Base-by-base conservation (phyloP, 495 filamentous ascomycete genomes). In the Neurospora sp. region DNA sequence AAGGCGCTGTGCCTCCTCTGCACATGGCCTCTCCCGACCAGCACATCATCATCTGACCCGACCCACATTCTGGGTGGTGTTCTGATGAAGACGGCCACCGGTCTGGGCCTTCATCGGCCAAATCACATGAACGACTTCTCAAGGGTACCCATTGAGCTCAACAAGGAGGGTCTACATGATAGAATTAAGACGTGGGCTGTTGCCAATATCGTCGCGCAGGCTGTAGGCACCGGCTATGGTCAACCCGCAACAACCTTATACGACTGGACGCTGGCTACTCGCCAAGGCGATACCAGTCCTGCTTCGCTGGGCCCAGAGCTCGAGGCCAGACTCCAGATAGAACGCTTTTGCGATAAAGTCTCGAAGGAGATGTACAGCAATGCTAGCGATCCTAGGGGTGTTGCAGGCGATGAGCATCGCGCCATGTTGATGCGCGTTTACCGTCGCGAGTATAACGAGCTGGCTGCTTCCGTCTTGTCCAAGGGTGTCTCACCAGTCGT, bases 21-120 rank as follows among this genome's bases (percentile, higher is more conserved):
- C 82, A 91, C 92, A 9, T 98, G 94, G 94, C 94, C 94, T 12
- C 86, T 97, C 31, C 94, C 94, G 5, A 93, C 91, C 4, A 94
- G 91, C 79, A 95, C 91, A 27, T 96, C 93, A 8, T 92, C 92
- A 5, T 89, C 88, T 8, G 94, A 98, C 79, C 93, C 93, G 2
- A 97, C 94, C 0, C 94, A 96, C 77, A 97, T 96, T 83, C 85
- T 97, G 12, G 90, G 91, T 76, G 94, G 94, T 38, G 87, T 96
- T 76, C 94, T 97, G 94, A 92, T 97, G 87, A 94, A 97, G 79
- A 89, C 94, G 70, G 92, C 94, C 16, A 94, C 94, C 81, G 93
- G 95, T 74, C 91, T 95, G 72, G 94, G 94, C 69, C 87, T 98
- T 69, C 94, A 98, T 77, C 89, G 94, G 31, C 94, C 94, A 9